phyloP scores from a whole-genome alignment of 2,329 filamentous ascomycete species.

The Scedosporium boydii region DNA sequence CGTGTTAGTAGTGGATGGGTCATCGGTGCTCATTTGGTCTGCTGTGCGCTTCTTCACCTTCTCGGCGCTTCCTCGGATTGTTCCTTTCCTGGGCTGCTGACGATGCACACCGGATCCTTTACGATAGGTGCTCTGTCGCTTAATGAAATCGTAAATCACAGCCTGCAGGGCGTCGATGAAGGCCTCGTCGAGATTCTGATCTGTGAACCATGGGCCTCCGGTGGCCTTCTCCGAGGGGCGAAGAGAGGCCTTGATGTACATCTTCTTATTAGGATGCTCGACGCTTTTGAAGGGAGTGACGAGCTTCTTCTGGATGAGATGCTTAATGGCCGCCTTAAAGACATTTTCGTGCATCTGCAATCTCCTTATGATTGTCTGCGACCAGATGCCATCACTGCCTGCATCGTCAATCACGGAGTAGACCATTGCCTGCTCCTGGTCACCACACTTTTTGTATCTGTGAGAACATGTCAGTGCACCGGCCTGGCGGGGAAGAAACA shows the following conservation, averaged over 20 bases:
- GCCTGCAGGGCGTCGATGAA: constrained; percentile 72
- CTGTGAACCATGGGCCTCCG: constrained; percentile 89
- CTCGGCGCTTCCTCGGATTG: constrained; percentile 37
- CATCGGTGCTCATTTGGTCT: constrained; percentile 24
- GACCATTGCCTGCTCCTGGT: constrained; percentile 72
- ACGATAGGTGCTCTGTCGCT: constrained; percentile 60
- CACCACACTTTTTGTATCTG: constrained; percentile 49
- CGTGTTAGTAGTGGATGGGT: neutral
- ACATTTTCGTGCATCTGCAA: constrained; percentile 78
- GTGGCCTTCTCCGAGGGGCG: constrained; percentile 83
- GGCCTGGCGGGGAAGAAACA: neutral
- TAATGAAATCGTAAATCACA: constrained; percentile 65
- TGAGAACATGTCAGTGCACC: neutral
- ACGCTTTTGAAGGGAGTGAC: constrained; percentile 88
- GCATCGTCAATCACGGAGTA: constrained; percentile 85
- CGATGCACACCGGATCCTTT: constrained; percentile 21
- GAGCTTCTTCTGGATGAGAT: constrained; percentile 70
- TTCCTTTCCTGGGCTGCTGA: constrained; percentile 46
- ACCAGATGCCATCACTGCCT: constrained; percentile 82
- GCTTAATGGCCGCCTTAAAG: constrained; percentile 73
- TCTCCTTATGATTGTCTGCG: constrained; percentile 68
- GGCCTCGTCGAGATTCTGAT: constrained; percentile 78
- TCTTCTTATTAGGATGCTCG: constrained; percentile 83
- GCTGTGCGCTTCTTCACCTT: constrained; percentile 38
- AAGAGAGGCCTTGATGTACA: constrained; percentile 86